Base-by-base conservation (phyloP, 352 stramenopile genomes). In the Globisporangium carolinianum region DNA sequence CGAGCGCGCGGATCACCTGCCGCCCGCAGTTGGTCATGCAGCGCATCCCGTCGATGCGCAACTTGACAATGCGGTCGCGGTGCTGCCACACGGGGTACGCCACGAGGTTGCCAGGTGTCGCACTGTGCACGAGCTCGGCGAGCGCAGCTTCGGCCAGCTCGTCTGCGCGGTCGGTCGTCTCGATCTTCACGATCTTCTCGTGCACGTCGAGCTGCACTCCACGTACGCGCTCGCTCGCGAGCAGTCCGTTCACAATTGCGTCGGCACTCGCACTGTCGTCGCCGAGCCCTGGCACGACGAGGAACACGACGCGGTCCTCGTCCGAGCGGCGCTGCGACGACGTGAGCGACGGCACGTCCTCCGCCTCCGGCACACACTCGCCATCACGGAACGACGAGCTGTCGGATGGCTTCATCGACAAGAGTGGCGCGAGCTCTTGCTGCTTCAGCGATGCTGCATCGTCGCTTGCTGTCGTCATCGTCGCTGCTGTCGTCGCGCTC, bases 11-110 rank as follows among this genome's bases (percentile, higher is more conserved):
- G 60, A 93, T 87, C 41, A 95, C 84, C 47, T 88, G 84, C 10
- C 59, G 67, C 7, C 84, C 86, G 55, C 86, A 95, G 65, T 92
- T 94, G 32, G 75, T 92, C 79, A 93, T 92, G 64, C 86, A 95
- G 51, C 83, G 80, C 84, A 95, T 94, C 17, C 86, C 86, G 12
- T 91, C 73, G 49, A 95, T 78, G 36, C 68, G 68, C 36, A 94
- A 68, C 45, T 68, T 75, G 53, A 94, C 81, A 45, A 91, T 86
- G 53, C 83, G 83, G 49, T 94, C 81, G 57, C 79, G 75, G 55
- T 91, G 79, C 55, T 91, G 79, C 83, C 83, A 94, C 61, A 94
- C 81, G 1, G 83, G 83, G 55, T 89, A 94, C 32, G 79, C 83
- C 5, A 83, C 62, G 24, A 91, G 60, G n/a, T 73, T 59, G 2